These are phyloP conservation scores for Penicillium occitanis DNA, from an alignment of 2,329 filamentous ascomycete species.

Conservation along the genomic window DNA sequence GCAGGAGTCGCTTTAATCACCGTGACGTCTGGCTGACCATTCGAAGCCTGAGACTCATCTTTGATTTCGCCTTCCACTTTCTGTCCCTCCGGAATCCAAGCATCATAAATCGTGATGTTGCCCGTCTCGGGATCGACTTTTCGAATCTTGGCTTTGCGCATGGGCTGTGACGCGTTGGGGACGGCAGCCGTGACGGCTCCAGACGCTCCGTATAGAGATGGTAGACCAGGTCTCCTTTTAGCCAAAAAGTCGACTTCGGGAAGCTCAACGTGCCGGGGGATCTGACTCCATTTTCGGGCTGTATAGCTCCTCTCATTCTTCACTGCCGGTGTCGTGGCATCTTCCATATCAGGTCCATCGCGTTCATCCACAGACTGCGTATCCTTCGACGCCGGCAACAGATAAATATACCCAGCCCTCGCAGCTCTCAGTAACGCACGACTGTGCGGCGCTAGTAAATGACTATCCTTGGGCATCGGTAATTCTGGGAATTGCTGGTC, in stretches of 20 bases:
- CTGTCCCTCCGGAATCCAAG: constrained; percentile 77
- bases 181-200: constrained; percentile 30
- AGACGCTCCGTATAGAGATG: constrained; percentile 49
- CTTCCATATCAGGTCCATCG: constrained; percentile 39
- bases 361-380: constrained; percentile 31
- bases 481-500: constrained; percentile 62
- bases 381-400: constrained; percentile 54
- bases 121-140: constrained; percentile 72
- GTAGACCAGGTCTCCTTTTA: constrained; percentile 60
- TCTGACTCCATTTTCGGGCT: constrained; percentile 58
- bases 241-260: constrained; percentile 63
- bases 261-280: constrained; percentile 58
- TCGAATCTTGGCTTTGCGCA: constrained; percentile 78
- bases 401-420: constrained; percentile 72
- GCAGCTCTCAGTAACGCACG: constrained; percentile 80
- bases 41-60: constrained; percentile 50
- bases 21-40: constrained; percentile 40
- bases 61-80: constrained; percentile 79
- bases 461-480: constrained; percentile 83
- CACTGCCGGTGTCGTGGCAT: constrained; percentile 31
- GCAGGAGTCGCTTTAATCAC: constrained; percentile 48
- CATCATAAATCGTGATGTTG: constrained; percentile 79
- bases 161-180: constrained; percentile 47
- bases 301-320: constrained; percentile 52
- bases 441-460: constrained; percentile 73